phyloP scores from a whole-genome alignment of 768 basidiomycete genomes.

The Chiua virens region DNA sequence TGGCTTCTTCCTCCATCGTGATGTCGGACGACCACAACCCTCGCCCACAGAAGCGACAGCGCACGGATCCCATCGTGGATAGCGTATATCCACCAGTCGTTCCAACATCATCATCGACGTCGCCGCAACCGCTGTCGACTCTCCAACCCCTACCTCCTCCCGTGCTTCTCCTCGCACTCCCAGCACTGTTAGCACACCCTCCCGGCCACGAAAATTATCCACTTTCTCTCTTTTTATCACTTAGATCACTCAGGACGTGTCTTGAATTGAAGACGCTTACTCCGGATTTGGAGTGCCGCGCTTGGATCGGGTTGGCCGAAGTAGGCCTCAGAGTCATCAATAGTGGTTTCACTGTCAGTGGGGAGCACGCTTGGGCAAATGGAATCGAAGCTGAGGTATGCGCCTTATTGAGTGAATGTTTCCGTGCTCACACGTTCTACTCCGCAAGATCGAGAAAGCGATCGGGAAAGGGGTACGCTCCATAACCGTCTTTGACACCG shows the following conservation, averaged over 20 bases:
- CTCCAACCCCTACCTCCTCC: conserved; percentile 40
- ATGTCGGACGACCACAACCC: conserved; percentile 32
- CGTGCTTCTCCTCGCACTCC: conserved; percentile 60
- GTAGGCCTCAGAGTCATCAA: conserved; percentile 58
- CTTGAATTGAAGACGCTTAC: conserved; percentile 50
- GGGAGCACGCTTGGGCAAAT: conserved; percentile 44
- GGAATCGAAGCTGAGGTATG: conserved; percentile 57
- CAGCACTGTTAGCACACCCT: conserved; percentile 60
- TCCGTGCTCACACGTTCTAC: not conserved
- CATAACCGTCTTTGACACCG: not conserved
- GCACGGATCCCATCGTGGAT: conserved; percentile 15
- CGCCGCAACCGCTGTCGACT: not conserved
- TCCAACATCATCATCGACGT: not conserved
- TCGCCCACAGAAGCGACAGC: conserved; percentile 37
- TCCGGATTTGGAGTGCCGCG: conserved; percentile 63
- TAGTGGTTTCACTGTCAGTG: conserved; percentile 40
- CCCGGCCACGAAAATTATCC: conserved; percentile 59
- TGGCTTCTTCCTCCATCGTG: conserved; percentile 1
- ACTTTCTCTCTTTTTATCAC: conserved; percentile 54
- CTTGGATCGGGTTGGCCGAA: conserved; percentile 71
- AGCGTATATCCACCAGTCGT: not conserved
- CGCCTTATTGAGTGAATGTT: not conserved
- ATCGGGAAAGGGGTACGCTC: conserved; percentile 66
- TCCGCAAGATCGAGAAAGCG: conserved; percentile 54
- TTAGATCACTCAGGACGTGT: conserved; percentile 56